These are phyloP conservation scores for Cordyceps tenuipes DNA, from an alignment of 2,329 filamentous ascomycete species.

Conservation along the genomic window DNA sequence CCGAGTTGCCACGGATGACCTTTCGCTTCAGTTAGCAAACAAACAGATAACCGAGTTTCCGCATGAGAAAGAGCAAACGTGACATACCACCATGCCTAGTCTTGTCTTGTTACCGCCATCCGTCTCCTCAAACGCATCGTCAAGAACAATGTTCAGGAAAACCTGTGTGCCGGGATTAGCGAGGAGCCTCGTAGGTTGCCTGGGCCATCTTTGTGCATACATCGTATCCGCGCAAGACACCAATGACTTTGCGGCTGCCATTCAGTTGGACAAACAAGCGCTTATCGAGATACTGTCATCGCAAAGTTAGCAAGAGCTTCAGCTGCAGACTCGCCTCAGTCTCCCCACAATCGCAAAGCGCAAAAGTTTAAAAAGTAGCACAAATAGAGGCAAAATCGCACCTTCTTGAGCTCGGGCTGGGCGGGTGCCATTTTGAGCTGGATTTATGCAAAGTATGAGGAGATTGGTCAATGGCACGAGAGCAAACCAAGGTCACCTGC, in stretches of 20 bases:
- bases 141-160: constrained; percentile 95
- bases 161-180: constrained; percentile 48
- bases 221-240: constrained; percentile 90
- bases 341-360: neutral
- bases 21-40: constrained; percentile 23
- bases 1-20: constrained; percentile 96
- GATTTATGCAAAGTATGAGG: constrained; percentile 14
- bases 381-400: constrained; percentile 27
- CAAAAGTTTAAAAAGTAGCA: neutral
- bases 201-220: constrained; percentile 37
- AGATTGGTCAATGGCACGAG: neutral
- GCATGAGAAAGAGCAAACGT: neutral
- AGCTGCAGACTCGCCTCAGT: neutral
- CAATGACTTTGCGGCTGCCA: constrained; percentile 94
- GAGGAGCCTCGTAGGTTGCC: neutral
- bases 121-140: constrained; percentile 95
- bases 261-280: constrained; percentile 96
- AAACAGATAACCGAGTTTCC: neutral
- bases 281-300: constrained; percentile 90
- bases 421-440: constrained; percentile 82
- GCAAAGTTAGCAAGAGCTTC: constrained; percentile 19
- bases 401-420: constrained; percentile 98
- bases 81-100: constrained; percentile 83
- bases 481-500: neutral
- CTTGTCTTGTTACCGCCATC: constrained; percentile 80